Conservation (phyloP, 305 asterid species). For the Withania somnifera region DNA sequence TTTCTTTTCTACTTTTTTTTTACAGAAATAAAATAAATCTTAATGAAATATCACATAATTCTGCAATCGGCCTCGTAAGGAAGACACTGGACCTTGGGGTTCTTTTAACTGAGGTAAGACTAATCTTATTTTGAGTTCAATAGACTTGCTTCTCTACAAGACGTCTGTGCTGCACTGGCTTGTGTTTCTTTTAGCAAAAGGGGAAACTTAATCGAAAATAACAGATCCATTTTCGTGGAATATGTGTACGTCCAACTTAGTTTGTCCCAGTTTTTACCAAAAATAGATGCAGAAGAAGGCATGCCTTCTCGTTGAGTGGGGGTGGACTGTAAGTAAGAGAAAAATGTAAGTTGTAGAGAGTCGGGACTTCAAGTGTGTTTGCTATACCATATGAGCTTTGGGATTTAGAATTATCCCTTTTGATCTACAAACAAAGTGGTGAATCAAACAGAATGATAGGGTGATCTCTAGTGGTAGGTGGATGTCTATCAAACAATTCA, state of each 20-base stretch:
- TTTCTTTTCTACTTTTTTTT: conserved; percentile 9
- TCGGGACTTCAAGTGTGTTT: not conserved
- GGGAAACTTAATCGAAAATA: not conserved
- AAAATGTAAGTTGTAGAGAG: not conserved
- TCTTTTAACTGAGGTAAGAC: conserved; percentile 72
- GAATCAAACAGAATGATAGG: not conserved
- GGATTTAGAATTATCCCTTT: not conserved
- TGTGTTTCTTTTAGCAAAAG: not conserved
- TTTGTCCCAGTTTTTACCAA: not conserved
- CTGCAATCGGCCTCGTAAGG: conserved; percentile 79
- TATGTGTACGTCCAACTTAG: not conserved
- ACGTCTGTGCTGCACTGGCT: not conserved
- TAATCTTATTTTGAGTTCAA: not conserved
- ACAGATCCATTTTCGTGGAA: not conserved
- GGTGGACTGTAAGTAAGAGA: not conserved
- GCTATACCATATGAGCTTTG: not conserved
- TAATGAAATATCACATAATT: conserved; percentile 84
- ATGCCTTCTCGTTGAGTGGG: not conserved
- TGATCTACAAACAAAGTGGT: not conserved
- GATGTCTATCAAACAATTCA: not conserved
- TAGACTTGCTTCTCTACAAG: conserved; percentile 1
- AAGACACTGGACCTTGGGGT: conserved; percentile 64
- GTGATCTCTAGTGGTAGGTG: not conserved
- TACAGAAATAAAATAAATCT: conserved; percentile 77
- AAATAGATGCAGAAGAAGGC: not conserved